A percentile compares a stretch with the other conserved stretches of the same genome.
phyloP scores from a whole-genome alignment of 2,329 filamentous ascomycete species.

The Xylariales sp. region DNA sequence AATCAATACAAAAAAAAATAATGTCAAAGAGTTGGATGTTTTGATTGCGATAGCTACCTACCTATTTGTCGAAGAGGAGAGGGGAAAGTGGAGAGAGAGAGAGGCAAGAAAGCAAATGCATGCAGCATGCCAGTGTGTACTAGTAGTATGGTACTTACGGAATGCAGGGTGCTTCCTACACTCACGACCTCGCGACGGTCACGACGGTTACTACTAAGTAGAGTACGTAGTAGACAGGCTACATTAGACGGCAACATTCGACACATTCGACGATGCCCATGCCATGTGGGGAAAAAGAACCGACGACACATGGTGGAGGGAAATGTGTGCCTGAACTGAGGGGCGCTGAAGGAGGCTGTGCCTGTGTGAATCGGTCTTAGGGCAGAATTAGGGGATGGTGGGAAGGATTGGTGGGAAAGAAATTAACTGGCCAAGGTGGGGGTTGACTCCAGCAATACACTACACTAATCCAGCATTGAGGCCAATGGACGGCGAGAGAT shows the following conservation, averaged over 20 bases:
- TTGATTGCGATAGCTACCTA: too few species aligned
- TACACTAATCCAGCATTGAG: background rate
- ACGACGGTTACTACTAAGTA: too few species aligned
- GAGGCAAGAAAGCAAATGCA: too few species aligned
- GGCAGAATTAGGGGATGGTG: too few species aligned
- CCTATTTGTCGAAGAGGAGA: too few species aligned
- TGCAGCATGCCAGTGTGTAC: background rate
- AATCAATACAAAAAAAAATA: background rate
- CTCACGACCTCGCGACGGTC: too few species aligned
- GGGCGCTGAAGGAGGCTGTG: conserved; percentile 27
- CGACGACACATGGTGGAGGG: conserved; percentile 19
- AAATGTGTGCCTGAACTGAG: conserved; percentile 14
- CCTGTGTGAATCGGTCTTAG: background rate
- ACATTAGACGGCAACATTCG: too few species aligned
- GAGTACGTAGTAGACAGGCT: too few species aligned
- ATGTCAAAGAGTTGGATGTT: too few species aligned
- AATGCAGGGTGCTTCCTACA: conserved; percentile 15
- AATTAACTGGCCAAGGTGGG: conserved; percentile 27
- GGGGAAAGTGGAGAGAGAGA: too few species aligned
- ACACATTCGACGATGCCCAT: conserved; percentile 19
- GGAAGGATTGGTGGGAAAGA: conserved; percentile 4
- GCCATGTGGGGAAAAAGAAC: conserved; percentile 27
- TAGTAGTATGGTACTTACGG: background rate
- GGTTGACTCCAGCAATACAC: too few species aligned
- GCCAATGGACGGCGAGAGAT: conserved; percentile 16